Conservation (phyloP, 2,329 filamentous ascomycete genomes). For the Monilinia aucupariae region DNA sequence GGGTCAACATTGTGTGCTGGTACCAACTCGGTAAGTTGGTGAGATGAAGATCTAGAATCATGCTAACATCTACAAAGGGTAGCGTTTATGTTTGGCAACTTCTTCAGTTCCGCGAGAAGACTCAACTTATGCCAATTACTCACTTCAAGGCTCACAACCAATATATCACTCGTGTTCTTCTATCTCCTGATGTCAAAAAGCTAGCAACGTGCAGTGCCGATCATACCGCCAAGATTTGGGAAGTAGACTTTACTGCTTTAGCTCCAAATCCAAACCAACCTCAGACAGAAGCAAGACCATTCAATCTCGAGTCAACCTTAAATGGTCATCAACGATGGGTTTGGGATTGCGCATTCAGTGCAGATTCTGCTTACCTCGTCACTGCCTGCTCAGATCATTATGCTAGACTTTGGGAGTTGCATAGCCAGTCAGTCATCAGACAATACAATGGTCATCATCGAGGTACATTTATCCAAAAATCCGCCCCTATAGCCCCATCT, state of each 20-base stretch:
- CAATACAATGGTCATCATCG: constrained; percentile 74
- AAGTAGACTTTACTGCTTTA: constrained; percentile 65
- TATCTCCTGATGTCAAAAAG: constrained; percentile 69
- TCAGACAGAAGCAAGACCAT: constrained; percentile 43
- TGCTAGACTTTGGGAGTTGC: constrained; percentile 66
- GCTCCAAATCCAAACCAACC: constrained; percentile 29
- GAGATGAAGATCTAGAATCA: not conserved
- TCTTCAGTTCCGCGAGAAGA: constrained; percentile 63
- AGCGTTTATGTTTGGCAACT: constrained; percentile 98
- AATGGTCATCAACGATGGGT: constrained; percentile 72
- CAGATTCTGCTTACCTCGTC: constrained; percentile 67
- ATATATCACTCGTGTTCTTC: constrained; percentile 67
- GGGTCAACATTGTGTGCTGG: constrained; percentile 88
- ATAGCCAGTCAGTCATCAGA: constrained; percentile 62
- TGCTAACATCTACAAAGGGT: constrained; percentile 52
- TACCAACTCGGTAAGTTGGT: constrained; percentile 70
- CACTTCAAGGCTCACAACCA: constrained; percentile 67
- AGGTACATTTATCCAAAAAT: constrained; percentile 42
- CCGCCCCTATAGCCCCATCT: not conserved
- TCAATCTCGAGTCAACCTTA: constrained; percentile 63
- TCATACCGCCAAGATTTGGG: constrained; percentile 92
- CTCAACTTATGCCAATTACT: constrained; percentile 64
- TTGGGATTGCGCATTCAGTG: constrained; percentile 73
- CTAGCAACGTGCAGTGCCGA: constrained; percentile 70
- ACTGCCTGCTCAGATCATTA: constrained; percentile 72